phyloP scores from a whole-genome alignment of 495 filamentous ascomycete genomes.

The Talaromyces nanjingensis region DNA sequence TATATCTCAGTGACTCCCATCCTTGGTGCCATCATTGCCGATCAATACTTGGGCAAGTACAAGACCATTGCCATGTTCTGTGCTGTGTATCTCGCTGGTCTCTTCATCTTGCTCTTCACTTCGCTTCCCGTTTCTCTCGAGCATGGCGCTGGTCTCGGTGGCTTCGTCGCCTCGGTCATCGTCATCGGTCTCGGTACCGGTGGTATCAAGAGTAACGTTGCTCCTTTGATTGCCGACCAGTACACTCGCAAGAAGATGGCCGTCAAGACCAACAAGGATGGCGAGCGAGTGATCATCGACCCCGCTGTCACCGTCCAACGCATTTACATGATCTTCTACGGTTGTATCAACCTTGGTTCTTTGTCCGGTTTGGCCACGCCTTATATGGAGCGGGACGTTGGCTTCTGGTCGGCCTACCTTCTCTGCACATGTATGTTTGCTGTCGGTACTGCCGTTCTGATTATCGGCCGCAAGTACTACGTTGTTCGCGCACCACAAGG shows the following conservation, averaged over 20 bases:
- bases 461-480: constrained; percentile 51
- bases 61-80: constrained; percentile 59
- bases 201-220: constrained; percentile 67
- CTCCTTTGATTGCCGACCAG: constrained; percentile 68
- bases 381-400: constrained; percentile 59
- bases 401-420: constrained; percentile 70
- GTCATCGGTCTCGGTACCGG: constrained; percentile 50
- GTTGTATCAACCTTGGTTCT: constrained; percentile 71
- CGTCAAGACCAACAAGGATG: constrained; percentile 44
- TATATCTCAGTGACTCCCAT: constrained; percentile 40
- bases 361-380: constrained; percentile 53
- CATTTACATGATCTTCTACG: constrained; percentile 70
- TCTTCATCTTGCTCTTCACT: constrained; percentile 42
- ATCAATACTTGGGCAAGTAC: constrained; percentile 62
- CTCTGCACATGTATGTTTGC: constrained; percentile 58
- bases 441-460: constrained; percentile 43
- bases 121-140: constrained; percentile 39
- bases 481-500: constrained; percentile 57
- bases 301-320: constrained; percentile 67
- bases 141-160: constrained; percentile 41
- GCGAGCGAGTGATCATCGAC: constrained; percentile 70
- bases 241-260: constrained; percentile 58
- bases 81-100: constrained; percentile 38
- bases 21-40: constrained; percentile 53
- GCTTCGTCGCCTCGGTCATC: constrained; percentile 40